A percentile compares a stretch with the other conserved stretches of the same genome.
These are phyloP conservation scores for Poa pratensis DNA, from an alignment of 176 grass and related monocot species.

Conservation along the genomic window DNA sequence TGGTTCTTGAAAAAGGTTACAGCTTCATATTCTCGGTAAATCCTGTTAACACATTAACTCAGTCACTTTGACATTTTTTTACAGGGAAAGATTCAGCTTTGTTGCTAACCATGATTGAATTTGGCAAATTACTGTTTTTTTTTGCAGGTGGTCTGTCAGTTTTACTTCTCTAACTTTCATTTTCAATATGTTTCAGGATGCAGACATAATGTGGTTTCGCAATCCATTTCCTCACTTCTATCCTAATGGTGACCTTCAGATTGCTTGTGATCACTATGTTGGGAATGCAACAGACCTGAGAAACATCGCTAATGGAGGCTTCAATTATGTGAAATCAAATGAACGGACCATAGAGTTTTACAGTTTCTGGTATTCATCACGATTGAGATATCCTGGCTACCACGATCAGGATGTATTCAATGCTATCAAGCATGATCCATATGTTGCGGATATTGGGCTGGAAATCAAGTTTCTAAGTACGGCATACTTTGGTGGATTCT, in stretches of 20 bases:
- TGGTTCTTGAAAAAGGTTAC: conserved; percentile 73
- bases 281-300: conserved; percentile 64
- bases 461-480: conserved; percentile 73
- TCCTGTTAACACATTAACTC: conserved; percentile 29
- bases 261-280: conserved; percentile 68
- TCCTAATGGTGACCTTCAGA: conserved; percentile 74
- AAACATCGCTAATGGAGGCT: conserved; percentile 75
- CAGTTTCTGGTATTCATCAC: conserved; percentile 72
- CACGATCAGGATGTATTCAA: conserved; percentile 89
- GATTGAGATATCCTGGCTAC: conserved; percentile 64
- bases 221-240: conserved; percentile 78
- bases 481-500: conserved; percentile 78
- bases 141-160: neutral
- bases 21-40: conserved; percentile 78
- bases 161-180: conserved; percentile 28
- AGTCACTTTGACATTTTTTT: neutral
- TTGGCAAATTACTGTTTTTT: neutral
- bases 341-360: conserved; percentile 79
- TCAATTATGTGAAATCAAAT: conserved; percentile 83
- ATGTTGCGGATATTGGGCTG: conserved; percentile 63
- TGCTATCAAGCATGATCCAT: conserved; percentile 71
- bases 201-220: conserved; percentile 81
- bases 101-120: neutral
- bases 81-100: conserved; percentile 4
- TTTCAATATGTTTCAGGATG: conserved; percentile 52